phyloP scores from a whole-genome alignment of 768 basidiomycete species.

The Tricholoma terreum region DNA sequence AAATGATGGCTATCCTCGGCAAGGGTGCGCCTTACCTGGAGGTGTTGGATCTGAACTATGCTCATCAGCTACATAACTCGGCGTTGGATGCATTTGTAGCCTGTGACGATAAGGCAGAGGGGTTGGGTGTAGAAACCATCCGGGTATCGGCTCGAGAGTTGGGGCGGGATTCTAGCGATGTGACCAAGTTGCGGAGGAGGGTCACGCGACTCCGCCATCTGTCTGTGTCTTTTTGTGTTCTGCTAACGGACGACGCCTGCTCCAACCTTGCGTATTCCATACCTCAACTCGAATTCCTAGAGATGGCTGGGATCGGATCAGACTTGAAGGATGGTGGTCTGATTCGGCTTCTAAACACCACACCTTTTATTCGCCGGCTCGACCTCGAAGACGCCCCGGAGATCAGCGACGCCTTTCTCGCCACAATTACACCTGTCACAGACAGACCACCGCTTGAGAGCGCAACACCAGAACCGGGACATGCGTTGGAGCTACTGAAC shows the following conservation, averaged over 20 bases:
- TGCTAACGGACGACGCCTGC: constrained; percentile 75
- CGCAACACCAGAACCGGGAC: constrained; percentile 48
- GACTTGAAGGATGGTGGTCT: constrained; percentile 75
- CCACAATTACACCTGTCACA: constrained; percentile 51
- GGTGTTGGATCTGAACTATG: constrained; percentile 77
- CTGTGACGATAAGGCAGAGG: constrained; percentile 38
- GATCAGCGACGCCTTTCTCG: constrained; percentile 71
- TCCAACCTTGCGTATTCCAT: constrained; percentile 67
- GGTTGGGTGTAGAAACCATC: constrained; percentile 39
- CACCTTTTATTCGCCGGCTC: constrained; percentile 66
- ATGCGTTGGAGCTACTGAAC: constrained; percentile 67
- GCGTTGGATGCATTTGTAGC: constrained; percentile 71
- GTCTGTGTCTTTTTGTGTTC: constrained; percentile 62
- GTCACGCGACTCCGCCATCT: constrained; percentile 73
- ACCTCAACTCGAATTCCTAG: constrained; percentile 72
- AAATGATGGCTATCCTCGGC: constrained; percentile 63
- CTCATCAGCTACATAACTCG: constrained; percentile 68
- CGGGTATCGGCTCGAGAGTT: constrained; percentile 60
- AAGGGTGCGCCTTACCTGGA: constrained; percentile 69
- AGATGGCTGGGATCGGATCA: constrained; percentile 72
- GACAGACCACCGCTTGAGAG: constrained; percentile 1
- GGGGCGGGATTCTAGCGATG: constrained; percentile 56
- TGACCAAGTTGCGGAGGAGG: constrained; percentile 49
- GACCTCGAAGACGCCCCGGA: constrained; percentile 84
- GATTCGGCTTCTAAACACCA: constrained; percentile 62